Evolutionary conservation across 257 asterid genomes (phyloP), one percentile per base, ranked within the genome.

Genomic region (Ajuga chamaepitys): DNA sequence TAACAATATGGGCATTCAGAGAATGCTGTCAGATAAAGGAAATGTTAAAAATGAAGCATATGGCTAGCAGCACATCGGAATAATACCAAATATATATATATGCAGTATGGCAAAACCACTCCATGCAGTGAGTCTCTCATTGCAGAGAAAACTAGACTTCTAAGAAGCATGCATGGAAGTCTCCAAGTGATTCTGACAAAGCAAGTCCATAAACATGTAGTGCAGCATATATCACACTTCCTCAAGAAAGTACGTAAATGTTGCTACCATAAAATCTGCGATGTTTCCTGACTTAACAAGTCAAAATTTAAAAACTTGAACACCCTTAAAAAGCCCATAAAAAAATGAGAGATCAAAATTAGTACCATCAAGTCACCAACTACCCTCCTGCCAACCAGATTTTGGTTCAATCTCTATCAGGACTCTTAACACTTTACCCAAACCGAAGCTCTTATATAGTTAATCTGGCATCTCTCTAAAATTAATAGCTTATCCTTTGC

Each of bases 351-450:
- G 26, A 30, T 44, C 44, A 59, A 38, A 30, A 58, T 38, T 4
- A 69, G 56, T 69, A 66, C 12, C 25, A 71, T 45, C 50, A 68
- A 25, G 64, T 58, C 62, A 57, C 51, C 53, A 38, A 53, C 55
- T 56, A 14, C 67, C 50, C 24, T 11, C 38, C 28, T 35, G 16
- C 9, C 13, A 17, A 54, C 64, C 46, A 53, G 18, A 68, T 45
- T 51, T 28, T 13, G 50, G n/a, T 41, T 54, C 17, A 22, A 64
- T 38, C 37, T 17, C n/a, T 32, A 22, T 35, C 6, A 3, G 4
- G 41, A 40, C 59, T 48, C 34, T 48, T 30, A 28, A 22, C 42
- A 28, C n/a, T n/a, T 54, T 7, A 25, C 20, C 18, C 57, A 51
- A 55, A 51, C 55, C 46, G 20, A 40, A 62, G 24, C 48, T 10